Conservation (phyloP, 305 asterid species). For the Rubia balearica region DNA sequence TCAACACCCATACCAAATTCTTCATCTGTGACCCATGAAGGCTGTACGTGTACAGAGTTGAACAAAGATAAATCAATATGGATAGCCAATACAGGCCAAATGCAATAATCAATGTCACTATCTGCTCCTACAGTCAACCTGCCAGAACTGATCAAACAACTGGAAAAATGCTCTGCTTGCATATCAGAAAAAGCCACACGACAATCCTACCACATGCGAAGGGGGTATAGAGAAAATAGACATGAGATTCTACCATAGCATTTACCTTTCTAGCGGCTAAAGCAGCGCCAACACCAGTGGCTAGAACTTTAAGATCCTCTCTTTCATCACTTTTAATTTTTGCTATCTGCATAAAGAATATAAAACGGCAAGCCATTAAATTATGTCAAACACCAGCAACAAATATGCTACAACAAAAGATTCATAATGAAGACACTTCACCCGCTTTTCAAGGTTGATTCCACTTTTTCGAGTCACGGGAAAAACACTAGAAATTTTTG, state of each 20-base stretch:
- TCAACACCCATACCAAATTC: conserved; percentile 99
- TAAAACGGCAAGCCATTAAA: conserved; percentile 17
- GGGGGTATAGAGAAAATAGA: neutral
- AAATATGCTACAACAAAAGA: neutral
- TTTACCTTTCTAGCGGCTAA: conserved; percentile 95
- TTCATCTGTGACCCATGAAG: conserved; percentile 98
- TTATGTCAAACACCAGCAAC: conserved; percentile 4
- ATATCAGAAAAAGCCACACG: neutral
- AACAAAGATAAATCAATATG: conserved; percentile 13
- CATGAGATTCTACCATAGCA: neutral
- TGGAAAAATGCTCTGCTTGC: neutral
- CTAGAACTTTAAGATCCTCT: conserved; percentile 98
- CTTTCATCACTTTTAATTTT: conserved; percentile 94
- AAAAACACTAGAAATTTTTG: conserved; percentile 79
- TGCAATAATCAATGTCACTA: neutral
- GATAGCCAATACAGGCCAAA: conserved; percentile 15
- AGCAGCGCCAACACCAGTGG: conserved; percentile 97
- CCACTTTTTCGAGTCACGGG: conserved; percentile 99
- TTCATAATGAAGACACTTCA: conserved; percentile 23
- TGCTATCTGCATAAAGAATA: conserved; percentile 59
- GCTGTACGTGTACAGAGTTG: conserved; percentile 46
- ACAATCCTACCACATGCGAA: neutral
- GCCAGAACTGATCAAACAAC: conserved; percentile 4
- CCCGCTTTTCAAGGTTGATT: conserved; percentile 98
- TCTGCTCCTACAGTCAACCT: neutral